phyloP scores from a whole-genome alignment of 192 early-diverging fungal genomes.

The Podila horticola region DNA sequence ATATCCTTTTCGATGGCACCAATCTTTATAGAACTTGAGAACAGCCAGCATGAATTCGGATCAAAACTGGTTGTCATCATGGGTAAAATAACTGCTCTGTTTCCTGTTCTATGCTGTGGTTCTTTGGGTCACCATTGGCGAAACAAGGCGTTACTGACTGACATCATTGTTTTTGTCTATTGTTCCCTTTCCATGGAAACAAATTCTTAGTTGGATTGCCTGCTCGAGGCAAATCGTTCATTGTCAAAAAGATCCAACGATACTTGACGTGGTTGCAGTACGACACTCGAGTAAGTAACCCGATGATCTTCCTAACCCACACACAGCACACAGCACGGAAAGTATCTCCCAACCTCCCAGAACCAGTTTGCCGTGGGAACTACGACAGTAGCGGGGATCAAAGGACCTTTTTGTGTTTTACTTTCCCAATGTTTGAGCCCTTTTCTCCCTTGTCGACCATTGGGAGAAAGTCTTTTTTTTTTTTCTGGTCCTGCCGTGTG shows the following conservation, averaged over 20 bases:
- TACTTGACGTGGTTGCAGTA: constrained; percentile 88
- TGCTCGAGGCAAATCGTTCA: constrained; percentile 94
- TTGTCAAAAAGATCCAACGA: constrained; percentile 94
- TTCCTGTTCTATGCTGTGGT: neutral
- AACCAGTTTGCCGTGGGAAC: too few species aligned
- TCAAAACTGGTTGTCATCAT: constrained; percentile 95
- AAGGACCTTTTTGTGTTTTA: too few species aligned
- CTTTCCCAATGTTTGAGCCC: too few species aligned
- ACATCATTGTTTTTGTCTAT: neutral
- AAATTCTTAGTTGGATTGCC: constrained; percentile 82
- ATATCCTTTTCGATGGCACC: neutral
- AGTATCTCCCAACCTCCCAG: too few species aligned
- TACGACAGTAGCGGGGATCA: too few species aligned
- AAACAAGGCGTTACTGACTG: too few species aligned
- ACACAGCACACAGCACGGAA: too few species aligned
- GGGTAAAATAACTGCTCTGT: constrained; percentile 59
- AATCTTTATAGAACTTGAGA: constrained; percentile 29
- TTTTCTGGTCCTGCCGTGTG: neutral
- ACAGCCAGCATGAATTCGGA: constrained; percentile 77
- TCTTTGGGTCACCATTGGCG: neutral
- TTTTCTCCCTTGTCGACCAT: too few species aligned
- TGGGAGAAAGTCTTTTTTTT: neutral
- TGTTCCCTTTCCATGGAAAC: constrained; percentile 1
- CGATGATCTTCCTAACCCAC: too few species aligned
- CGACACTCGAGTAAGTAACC: constrained; percentile 70